phyloP scores from a whole-genome alignment of 352 stramenopile species.

The Phytopythium oedochilum region DNA sequence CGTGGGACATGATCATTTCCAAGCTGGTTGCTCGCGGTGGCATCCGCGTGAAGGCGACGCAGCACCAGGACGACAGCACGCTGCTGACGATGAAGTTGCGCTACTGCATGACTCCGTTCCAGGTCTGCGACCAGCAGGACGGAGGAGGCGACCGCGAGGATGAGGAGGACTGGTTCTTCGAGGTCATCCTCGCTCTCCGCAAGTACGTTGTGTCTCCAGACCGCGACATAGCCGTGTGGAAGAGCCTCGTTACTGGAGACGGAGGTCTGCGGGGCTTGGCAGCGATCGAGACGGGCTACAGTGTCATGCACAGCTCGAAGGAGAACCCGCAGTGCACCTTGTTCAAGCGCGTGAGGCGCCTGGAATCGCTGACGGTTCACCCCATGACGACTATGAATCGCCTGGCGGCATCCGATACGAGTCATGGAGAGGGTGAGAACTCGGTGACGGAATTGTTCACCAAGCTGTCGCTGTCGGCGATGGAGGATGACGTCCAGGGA shows the following conservation, averaged over 20 bases:
- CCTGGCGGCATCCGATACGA: background rate
- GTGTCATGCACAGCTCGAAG: background rate
- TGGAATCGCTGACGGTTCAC: background rate
- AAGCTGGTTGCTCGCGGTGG: background rate
- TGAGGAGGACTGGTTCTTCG: background rate
- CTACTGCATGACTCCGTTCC: background rate
- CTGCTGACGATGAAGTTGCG: background rate
- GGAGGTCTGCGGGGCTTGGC: background rate
- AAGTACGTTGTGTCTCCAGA: constrained; percentile 2
- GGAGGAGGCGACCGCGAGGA: background rate
- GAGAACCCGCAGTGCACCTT: background rate
- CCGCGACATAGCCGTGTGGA: background rate
- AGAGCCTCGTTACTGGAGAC: background rate
- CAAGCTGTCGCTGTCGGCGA: constrained; percentile 1
- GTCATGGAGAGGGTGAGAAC: background rate
- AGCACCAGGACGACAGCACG: background rate
- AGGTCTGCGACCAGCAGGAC: background rate
- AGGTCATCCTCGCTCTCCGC: background rate
- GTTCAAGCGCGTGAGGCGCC: background rate
- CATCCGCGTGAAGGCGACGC: background rate
- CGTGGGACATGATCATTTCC: background rate
- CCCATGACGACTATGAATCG: background rate
- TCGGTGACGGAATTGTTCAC: background rate
- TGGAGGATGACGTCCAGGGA: background rate
- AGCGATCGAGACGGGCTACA: background rate